These are phyloP conservation scores for Barnettozyma wickerhamii DNA, from an alignment of 805 yeast species.

Conservation along the genomic window DNA sequence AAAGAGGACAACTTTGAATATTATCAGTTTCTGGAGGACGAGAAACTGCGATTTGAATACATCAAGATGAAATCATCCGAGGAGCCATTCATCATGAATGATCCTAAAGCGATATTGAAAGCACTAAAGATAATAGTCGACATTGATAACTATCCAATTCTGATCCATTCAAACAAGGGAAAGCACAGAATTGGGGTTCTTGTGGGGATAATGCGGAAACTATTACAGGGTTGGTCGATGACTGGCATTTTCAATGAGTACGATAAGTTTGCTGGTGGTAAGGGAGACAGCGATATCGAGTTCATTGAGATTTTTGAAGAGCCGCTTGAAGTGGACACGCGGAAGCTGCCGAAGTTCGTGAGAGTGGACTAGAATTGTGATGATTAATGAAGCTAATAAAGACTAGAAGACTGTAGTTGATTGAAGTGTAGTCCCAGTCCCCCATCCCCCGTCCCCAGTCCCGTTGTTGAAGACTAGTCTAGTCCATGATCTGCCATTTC, in stretches of 20 bases:
- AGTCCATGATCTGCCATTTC: too few species aligned
- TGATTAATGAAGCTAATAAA: too few species aligned
- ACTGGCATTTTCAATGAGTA: slow-evolving; percentile 94
- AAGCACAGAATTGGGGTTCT: slow-evolving; percentile 92
- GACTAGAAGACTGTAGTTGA: too few species aligned
- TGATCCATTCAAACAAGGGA: slow-evolving; percentile 93
- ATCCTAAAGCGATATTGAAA: slow-evolving; percentile 50
- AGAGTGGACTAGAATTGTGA: slow-evolving; percentile 17
- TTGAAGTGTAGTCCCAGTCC: too few species aligned
- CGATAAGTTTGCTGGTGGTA: slow-evolving; percentile 87
- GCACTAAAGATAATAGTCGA: slow-evolving; percentile 56
- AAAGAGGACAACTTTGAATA: slow-evolving; percentile 63
- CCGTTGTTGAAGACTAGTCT: too few species aligned
- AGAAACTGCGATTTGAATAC: slow-evolving; percentile 51
- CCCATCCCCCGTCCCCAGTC: too few species aligned
- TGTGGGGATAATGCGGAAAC: slow-evolving; percentile 84
- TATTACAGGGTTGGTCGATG: slow-evolving; percentile 88
- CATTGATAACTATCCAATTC: slow-evolving; percentile 74
- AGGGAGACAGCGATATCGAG: slow-evolving; percentile 88
- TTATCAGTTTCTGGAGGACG: slow-evolving; percentile 57
- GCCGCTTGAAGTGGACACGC: slow-evolving; percentile 42
- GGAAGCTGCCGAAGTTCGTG: slow-evolving; percentile 62
- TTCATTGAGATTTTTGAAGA: slow-evolving; percentile 83
- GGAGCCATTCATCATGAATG: slow-evolving; percentile 63
- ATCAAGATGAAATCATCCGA: slow-evolving; percentile 68